Evolutionary conservation across 176 grass and related monocot genomes (phyloP), one percentile per base, ranked within the genome.

Genomic region (Carex littledalei): DNA sequence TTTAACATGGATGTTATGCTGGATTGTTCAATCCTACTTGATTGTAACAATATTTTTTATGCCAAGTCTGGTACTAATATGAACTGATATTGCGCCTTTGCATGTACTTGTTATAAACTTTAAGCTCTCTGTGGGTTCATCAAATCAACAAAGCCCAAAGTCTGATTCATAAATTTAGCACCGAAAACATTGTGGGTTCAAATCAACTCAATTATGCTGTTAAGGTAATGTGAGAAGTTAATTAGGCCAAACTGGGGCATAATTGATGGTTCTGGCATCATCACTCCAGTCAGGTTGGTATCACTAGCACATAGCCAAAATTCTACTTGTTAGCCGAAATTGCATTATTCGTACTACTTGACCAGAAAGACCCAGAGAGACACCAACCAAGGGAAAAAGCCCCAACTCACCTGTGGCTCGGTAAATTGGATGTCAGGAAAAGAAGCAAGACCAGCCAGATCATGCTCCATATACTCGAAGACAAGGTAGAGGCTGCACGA

Each of bases 381-480:
- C 56, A 60, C 54, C 17, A 7, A 54, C 47, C 22, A 53, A 83
- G 26, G 26, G n/a, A 53, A 32, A 13, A 79, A 85, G 55, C 14
- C 71, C 11, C 9, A 29, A 86, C 56, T 35, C 68, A 99, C 97
- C 97, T 99, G 97, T 68, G 90, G 88, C 68, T 99, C 97, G 0
- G 90, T 91, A 86, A 99, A 94, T 89, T 99, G 92, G 64, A 89
- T 56, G 70, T 90, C 97, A 86, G 97, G 85, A 85, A 94, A 96
- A 81, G 97, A 99, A 85, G 97, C 93, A 77, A 99, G 84, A 22
- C 93, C 97, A 58, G 93, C 87, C 80, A 99, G 86, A 82, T 99
- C 97, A 83, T 99, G 97, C 57, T 99, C 97, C 97, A 99, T 99
- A 67, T 99, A 99, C 86, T 99, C 97, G 81, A 99, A 99, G 87